These are phyloP conservation scores for Zygosaccharomyces bisporus DNA, from an alignment of 805 yeast genomes.

Conservation along the genomic window DNA sequence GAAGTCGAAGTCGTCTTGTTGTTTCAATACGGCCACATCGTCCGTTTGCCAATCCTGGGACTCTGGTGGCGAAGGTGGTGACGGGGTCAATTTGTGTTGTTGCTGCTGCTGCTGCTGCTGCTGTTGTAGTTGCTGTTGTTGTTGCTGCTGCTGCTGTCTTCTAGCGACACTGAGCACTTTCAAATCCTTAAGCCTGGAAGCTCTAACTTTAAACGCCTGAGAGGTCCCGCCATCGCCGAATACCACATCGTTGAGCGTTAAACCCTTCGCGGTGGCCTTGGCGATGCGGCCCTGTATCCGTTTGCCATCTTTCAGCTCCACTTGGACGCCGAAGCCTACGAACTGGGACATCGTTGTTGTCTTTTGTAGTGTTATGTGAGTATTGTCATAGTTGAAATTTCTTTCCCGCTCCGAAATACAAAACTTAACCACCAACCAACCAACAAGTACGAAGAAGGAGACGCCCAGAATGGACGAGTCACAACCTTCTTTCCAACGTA, in stretches of 20 bases:
- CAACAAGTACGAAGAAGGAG: neutral
- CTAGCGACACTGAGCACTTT: slow-evolving; percentile 29
- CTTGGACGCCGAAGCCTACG: slow-evolving; percentile 45
- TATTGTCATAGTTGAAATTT: neutral
- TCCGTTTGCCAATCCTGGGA: slow-evolving; percentile 45
- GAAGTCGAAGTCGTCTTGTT: slow-evolving; percentile 74
- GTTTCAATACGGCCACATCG: slow-evolving; percentile 46
- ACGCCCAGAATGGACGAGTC: neutral
- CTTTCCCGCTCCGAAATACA: neutral
- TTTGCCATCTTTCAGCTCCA: slow-evolving; percentile 42
- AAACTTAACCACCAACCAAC: neutral
- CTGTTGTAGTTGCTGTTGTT: slow-evolving; percentile 10
- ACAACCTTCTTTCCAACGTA: slow-evolving; percentile 38
- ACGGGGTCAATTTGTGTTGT: slow-evolving; percentile 4
- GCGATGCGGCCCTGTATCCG: slow-evolving; percentile 41
- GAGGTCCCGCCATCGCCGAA: slow-evolving; percentile 33
- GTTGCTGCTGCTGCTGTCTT: slow-evolving; percentile 8
- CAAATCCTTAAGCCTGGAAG: slow-evolving; percentile 36
- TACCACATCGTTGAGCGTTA: slow-evolving; percentile 40
- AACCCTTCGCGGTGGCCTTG: slow-evolving; percentile 40
- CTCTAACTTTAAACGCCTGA: slow-evolving; percentile 34
- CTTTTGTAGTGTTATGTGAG: neutral
- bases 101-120: no score
- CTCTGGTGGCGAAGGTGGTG: slow-evolving; percentile 13
- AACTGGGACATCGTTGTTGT: slow-evolving; percentile 37